A percentile compares a stretch with the other conserved stretches of the same genome.
Conservation (phyloP, 331 rosid genomes). For the Telfairia occidentalis region DNA sequence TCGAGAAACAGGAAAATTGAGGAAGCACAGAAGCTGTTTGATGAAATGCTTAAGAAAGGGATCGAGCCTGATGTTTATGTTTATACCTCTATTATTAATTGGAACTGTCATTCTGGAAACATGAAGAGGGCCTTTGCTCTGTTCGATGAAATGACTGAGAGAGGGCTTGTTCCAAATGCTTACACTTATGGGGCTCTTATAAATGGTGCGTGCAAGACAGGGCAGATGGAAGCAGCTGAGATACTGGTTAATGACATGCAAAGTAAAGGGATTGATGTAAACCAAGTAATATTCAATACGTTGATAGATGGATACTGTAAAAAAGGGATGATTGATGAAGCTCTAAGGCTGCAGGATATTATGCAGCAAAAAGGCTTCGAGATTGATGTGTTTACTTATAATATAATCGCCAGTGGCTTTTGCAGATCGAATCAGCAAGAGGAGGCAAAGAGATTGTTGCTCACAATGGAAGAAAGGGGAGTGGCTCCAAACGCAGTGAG, state of each 20-base stretch:
- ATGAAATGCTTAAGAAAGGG: conserved; percentile 38
- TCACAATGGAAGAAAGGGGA: conserved; percentile 55
- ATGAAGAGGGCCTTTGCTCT: conserved; percentile 48
- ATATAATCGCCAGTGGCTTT: conserved; percentile 49
- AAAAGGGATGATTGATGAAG: conserved; percentile 58
- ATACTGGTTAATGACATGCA: conserved; percentile 63
- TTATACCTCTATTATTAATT: conserved; percentile 53
- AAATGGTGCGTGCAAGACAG: conserved; percentile 58
- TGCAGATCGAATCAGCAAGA: conserved; percentile 35
- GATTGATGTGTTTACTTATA: conserved; percentile 43
- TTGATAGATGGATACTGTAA: conserved; percentile 68
- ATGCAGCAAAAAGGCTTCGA: conserved; percentile 58
- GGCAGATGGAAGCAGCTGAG: conserved; percentile 62
- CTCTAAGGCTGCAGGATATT: conserved; percentile 31
- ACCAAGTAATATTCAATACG: conserved; percentile 46
- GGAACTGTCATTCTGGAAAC: conserved; percentile 50
- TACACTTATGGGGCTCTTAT: conserved; percentile 55
- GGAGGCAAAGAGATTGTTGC: conserved; percentile 53
- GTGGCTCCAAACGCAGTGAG: conserved; percentile 46
- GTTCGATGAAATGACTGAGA: conserved; percentile 54
- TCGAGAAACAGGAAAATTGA: conserved; percentile 32
- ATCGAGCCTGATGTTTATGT: conserved; percentile 49
- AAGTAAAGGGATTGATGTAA: conserved; percentile 38
- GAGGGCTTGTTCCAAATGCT: conserved; percentile 41
- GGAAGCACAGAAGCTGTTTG: conserved; percentile 44